phyloP scores from a whole-genome alignment of 2,329 filamentous ascomycete genomes.

The Cercospora sojina region DNA sequence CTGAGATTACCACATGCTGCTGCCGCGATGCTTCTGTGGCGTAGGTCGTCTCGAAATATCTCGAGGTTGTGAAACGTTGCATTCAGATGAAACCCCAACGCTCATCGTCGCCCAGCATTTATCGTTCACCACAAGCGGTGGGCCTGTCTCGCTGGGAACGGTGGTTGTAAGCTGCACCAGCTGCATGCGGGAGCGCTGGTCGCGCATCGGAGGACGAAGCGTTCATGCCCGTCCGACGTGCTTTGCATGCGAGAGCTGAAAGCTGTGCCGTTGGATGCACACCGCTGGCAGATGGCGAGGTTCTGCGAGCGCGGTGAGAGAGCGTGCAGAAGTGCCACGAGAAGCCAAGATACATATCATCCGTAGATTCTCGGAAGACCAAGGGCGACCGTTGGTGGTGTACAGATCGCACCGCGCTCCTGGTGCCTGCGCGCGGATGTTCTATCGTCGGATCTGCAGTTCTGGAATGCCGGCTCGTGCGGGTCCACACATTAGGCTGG shows the following conservation, averaged over 20 bases:
- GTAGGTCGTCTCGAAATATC: not conserved
- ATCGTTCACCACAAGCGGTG: not conserved
- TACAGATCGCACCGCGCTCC: not conserved
- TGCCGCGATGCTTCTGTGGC: not conserved
- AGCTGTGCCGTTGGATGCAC: not conserved
- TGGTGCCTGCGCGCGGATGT: not conserved
- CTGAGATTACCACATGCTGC: not conserved
- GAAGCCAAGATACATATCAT: not conserved
- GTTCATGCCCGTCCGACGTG: not conserved
- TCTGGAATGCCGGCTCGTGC: not conserved
- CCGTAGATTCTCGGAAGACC: not conserved
- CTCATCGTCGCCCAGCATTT: not conserved
- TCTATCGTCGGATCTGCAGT: not conserved
- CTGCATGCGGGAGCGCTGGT: not conserved
- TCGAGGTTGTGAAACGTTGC: not conserved
- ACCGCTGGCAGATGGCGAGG: not conserved
- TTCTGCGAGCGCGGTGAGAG: not conserved
- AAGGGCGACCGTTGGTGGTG: not conserved
- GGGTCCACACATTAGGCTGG: not conserved
- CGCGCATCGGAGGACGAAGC: constrained; percentile 1
- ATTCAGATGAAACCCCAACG: not conserved
- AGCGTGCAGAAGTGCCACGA: not conserved
- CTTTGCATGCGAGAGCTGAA: not conserved
- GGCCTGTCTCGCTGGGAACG: not conserved
- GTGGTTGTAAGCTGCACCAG: not conserved